A percentile compares a stretch with the other conserved stretches of the same genome.
phyloP scores from a whole-genome alignment of 306 rosid species.

The Quercus robur region DNA sequence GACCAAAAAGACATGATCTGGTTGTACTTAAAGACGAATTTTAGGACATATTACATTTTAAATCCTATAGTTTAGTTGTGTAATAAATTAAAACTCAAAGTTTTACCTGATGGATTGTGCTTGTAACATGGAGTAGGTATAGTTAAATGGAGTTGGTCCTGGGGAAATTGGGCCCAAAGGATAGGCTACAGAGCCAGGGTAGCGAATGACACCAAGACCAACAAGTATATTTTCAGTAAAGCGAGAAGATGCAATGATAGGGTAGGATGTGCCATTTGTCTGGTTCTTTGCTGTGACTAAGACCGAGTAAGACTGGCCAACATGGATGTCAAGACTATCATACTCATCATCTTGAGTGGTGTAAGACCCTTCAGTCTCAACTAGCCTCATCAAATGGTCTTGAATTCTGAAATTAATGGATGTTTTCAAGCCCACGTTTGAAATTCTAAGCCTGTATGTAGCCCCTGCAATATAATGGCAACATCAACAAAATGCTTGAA shows the following conservation, averaged over 20 bases:
- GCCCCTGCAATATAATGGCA: neutral
- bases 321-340: slow-evolving; percentile 5
- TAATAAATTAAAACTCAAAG: too few species aligned
- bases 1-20: too few species aligned
- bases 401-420: slow-evolving; percentile 3
- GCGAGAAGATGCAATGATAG: slow-evolving; percentile 1
- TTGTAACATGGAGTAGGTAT: neutral
- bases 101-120: neutral
- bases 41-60: too few species aligned
- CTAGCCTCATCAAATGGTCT: neutral
- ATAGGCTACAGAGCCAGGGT: neutral
- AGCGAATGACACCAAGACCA: neutral
- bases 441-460: slow-evolving; percentile 7
- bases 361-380: slow-evolving; percentile 11
- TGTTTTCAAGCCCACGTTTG: slow-evolving; percentile 4
- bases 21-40: too few species aligned
- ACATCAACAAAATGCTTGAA: neutral
- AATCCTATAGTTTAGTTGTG: too few species aligned
- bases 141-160: neutral
- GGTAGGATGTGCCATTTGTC: neutral
- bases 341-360: neutral
- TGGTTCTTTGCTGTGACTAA: neutral
- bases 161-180: neutral
- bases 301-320: neutral
- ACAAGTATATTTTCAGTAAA: neutral